These are phyloP conservation scores for Candida incommunis DNA, from an alignment of 805 yeast species.

Conservation along the genomic window DNA sequence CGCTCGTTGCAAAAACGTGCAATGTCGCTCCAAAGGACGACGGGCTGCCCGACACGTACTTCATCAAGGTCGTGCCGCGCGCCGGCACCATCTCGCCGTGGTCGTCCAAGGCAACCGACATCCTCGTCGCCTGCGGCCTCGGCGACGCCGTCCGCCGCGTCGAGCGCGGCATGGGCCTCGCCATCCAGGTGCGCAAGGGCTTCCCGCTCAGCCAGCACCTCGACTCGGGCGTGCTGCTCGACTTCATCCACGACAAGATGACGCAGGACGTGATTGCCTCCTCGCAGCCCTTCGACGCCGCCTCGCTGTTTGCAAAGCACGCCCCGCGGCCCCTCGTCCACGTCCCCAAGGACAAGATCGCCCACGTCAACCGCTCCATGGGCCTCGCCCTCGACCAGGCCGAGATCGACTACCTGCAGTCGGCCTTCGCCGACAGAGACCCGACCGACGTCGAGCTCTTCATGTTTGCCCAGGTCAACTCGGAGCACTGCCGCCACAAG, in stretches of 20 bases:
- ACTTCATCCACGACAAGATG: conserved; percentile 84
- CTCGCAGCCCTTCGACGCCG: conserved; percentile 48
- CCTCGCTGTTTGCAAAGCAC: conserved; percentile 58
- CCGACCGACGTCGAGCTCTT: conserved; percentile 97
- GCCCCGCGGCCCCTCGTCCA: conserved; percentile 68
- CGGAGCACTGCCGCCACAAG: conserved; percentile 98
- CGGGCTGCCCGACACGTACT: conserved; percentile 23
- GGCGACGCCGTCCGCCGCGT: conserved; percentile 58
- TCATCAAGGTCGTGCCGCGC: conserved; percentile 76
- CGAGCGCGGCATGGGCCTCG: conserved; percentile 77
- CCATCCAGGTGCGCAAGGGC: conserved; percentile 58
- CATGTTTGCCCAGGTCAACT: conserved; percentile 98
- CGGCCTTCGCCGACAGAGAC: conserved; percentile 76
- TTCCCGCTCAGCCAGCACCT: conserved; percentile 48
- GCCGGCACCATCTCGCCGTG: conserved; percentile 97
- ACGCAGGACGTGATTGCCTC: conserved; percentile 50
- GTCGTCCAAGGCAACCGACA: conserved; percentile 98
- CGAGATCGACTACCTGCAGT: conserved; percentile 76
- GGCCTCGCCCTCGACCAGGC: conserved; percentile 93
- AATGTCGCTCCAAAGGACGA: conserved; percentile 17
- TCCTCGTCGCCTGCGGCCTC: conserved; percentile 78
- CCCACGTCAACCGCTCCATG: conserved; percentile 62
- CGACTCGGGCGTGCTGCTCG: conserved; percentile 41
- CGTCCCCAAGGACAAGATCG: conserved; percentile 40
- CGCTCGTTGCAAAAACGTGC: conserved; percentile 25